Conservation (phyloP, 305 asterid species). For the Euphrasia arctica region DNA sequence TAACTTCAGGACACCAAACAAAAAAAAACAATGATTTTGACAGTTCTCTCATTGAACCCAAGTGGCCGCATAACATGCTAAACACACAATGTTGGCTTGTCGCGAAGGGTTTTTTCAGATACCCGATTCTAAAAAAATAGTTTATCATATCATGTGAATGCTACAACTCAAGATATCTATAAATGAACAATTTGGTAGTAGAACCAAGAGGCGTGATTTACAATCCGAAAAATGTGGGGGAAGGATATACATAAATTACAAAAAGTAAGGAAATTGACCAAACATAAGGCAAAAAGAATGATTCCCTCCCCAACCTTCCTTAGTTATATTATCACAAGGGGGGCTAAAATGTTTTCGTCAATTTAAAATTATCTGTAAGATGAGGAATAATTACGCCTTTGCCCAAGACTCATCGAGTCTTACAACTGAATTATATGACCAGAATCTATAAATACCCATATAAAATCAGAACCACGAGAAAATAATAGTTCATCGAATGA, state of each 20-base stretch:
- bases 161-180: not conserved
- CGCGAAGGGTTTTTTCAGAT: not conserved
- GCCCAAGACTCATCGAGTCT: too few relatives aligned
- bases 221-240: not conserved
- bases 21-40: not conserved
- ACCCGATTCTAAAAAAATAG: not conserved
- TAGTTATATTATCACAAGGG: not conserved
- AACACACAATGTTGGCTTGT: not conserved
- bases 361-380: not conserved
- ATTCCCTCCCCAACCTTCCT: not conserved
- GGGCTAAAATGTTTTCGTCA: not conserved
- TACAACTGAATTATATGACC: conserved; percentile 16
- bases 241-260: not conserved
- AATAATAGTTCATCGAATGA: not conserved
- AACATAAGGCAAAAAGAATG: not conserved
- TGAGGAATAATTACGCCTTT: not conserved
- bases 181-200: not conserved
- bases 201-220: conserved; percentile 13
- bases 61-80: not conserved
- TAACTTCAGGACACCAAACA: not conserved
- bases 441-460: conserved; percentile 1
- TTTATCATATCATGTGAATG: conserved; percentile 2
- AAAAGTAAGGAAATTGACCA: conserved; percentile 3
- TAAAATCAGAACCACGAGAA: not conserved
- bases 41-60: not conserved